These are phyloP conservation scores for Trifolium dubium DNA, from an alignment of 306 rosid genomes.

Conservation along the genomic window DNA sequence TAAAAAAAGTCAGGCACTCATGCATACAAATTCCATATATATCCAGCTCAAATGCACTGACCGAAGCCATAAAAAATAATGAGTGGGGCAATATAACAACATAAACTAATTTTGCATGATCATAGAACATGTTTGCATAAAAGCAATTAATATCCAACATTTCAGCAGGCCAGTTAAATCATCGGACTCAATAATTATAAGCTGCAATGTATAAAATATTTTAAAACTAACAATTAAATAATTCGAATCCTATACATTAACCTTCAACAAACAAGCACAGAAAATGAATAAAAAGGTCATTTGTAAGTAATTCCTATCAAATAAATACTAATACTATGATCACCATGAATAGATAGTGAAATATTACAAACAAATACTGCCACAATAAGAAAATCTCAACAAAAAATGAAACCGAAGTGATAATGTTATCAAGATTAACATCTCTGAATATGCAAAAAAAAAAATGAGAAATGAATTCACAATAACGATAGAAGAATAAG, in stretches of 20 bases:
- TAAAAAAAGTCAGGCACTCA: background rate
- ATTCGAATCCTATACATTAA: background rate
- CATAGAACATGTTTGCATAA: conserved; percentile 1
- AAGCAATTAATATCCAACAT: background rate
- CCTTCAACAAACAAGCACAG: background rate
- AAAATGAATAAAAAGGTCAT: too few species aligned
- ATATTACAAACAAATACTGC: background rate
- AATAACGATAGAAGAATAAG: too few species aligned
- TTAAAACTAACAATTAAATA: background rate
- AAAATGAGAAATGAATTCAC: too few species aligned
- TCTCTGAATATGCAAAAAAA: too few species aligned
- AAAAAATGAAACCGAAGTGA: too few species aligned
- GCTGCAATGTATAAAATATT: background rate
- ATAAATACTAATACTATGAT: conserved; percentile 4
- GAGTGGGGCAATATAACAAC: conserved; percentile 11
- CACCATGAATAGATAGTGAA: background rate
- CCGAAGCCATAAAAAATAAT: conserved; percentile 5
- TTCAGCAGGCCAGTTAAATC: background rate
- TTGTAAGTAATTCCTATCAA: conserved; percentile 1
- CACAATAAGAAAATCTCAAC: background rate
- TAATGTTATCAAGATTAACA: too few species aligned
- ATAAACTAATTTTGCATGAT: conserved; percentile 12
- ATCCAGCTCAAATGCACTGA: conserved; percentile 15
- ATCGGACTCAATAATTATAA: background rate
- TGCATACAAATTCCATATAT: background rate